Evolutionary conservation across 768 basidiomycete species (phyloP), one percentile per base, ranked within the genome.

Genomic region (Lentinus brumalis): DNA sequence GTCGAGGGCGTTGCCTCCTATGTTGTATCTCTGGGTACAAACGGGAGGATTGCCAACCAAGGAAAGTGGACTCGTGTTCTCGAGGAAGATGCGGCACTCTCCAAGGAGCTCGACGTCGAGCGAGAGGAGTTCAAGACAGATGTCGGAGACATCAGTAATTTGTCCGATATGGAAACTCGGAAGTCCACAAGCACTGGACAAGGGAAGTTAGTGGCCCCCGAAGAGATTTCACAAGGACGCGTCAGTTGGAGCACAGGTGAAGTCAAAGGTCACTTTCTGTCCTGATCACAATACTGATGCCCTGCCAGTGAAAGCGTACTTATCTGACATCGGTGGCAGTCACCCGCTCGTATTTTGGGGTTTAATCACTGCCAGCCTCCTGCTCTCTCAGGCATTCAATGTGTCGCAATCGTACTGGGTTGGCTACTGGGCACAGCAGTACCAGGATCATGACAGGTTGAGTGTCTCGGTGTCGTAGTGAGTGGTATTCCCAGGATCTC

Each of bases 61-160:
- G 68, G 62, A 4, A 21, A 62, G 1, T 16, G 66, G 2, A 45
- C 66, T 3, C 50, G 56, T 15, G 64, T 58, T 1, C 56, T 69
- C 9, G 7, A 35, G 35, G 35, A 35, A 35, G 78, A 83, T 61
- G 64, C 69, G 45, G 76, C 56, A 40, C 72, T 77, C 50, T 75
- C 57, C 16, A 59, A 54, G 5, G 68, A 71, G 41, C 60, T 69
- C 10, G 60, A 65, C 5, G 57, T 71, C n/a, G 68, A 72, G 45
- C 53, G 32, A 5, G 52, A 68, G 47, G 60, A 63, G 49, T 56
- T 67, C 6, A 50, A 62, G 44, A 67, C 68, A 39, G 68, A 69
- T 41, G 57, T 66, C 31, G 65, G 60, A 16, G 63, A 35, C 15
- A 14, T 16, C 42, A 18, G 18, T 44, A 6, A 16, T 6, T 7